These are phyloP conservation scores for Symmetrospora coprosmae DNA, from an alignment of 768 basidiomycete species.

Conservation along the genomic window DNA sequence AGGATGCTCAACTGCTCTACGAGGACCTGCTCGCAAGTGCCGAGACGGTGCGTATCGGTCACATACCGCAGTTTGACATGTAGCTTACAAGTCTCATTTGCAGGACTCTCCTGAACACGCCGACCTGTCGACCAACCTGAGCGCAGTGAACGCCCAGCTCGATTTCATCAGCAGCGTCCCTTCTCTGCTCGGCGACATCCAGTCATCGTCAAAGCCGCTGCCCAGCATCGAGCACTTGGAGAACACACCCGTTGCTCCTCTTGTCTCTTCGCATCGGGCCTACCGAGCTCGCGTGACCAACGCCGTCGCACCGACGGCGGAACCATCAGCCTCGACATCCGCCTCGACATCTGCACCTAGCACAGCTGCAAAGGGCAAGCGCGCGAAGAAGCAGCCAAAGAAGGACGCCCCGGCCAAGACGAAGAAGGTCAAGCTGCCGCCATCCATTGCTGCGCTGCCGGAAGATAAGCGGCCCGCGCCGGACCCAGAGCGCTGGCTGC, in stretches of 20 bases:
- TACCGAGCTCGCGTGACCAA: constrained; percentile 16
- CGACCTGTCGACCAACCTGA: constrained; percentile 38
- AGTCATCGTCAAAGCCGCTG: constrained; percentile 30
- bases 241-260: constrained; percentile 30
- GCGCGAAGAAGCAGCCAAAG: not conserved
- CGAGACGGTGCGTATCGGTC: constrained; percentile 34
- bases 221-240: constrained; percentile 31
- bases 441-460: constrained; percentile 13
- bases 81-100: not conserved
- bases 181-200: constrained; percentile 15
- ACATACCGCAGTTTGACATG: not conserved
- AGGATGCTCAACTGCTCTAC: constrained; percentile 36
- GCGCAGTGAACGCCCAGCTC: constrained; percentile 34
- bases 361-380: not conserved
- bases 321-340: constrained; percentile 11
- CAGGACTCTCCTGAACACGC: constrained; percentile 39
- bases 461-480: constrained; percentile 14
- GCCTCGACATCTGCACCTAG: not conserved
- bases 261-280: constrained; percentile 23
- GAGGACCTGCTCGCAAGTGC: constrained; percentile 37
- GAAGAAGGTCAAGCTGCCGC: not conserved
- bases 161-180: constrained; percentile 34
- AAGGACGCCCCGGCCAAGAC: not conserved
- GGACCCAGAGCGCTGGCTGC: constrained; percentile 30
- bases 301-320: constrained; percentile 31